Base-by-base conservation (phyloP, 441 rosid species). In the Cnidoscolus chayamansa region DNA sequence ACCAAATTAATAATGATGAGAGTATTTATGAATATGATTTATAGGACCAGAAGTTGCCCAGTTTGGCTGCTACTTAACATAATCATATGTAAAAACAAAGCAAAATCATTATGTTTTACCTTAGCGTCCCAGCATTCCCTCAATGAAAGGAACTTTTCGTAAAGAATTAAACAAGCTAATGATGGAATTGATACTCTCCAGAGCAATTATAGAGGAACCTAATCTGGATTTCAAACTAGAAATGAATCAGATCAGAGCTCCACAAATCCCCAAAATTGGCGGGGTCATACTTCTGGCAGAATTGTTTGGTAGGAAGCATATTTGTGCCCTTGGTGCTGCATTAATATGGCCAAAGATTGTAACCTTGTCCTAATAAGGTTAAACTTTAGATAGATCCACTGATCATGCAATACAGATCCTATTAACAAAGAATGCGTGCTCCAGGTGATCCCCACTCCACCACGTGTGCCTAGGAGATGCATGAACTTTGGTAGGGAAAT, bases 141-240 rank as follows among this genome's bases (percentile, higher is more conserved):
- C 31, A 50, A 1, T 10, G 6, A 58, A 65, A 31, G 16, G 70
- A 48, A 49, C 0, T 43, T 11, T 40, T 65, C 40, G 45, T 47
- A 2, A 32, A 20, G 58, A 62, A 64, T 73, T 57, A 72, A 70
- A 63, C 66, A 10, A 11, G 9, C 31, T 57, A 58, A 78, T 73
- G 53, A 67, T 73, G 68, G 19, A 61, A 66, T 35, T 63, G 35
- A 54, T 49, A n/a, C 16, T 6, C 16, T 40, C 51, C 31, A 63
- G 17, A 12, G 9, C 32, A 61, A 49, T 59, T 53, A 57, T 49
- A 45, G 16, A 25, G 2, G 10, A 7, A 10, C 10, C 20, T 32
- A 40, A 3, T 40, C 6, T 40, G 7, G 7, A 40, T 3, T 40
- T 40, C 45, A 6, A 40, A 40, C 45, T 40, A 40, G 7, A 6